Percentiles rank a stretch among this genome's conserved stretches.
Evolutionary conservation across 495 filamentous ascomycete species (phyloP).

Genomic region (Lentithecium fluviatile): DNA sequence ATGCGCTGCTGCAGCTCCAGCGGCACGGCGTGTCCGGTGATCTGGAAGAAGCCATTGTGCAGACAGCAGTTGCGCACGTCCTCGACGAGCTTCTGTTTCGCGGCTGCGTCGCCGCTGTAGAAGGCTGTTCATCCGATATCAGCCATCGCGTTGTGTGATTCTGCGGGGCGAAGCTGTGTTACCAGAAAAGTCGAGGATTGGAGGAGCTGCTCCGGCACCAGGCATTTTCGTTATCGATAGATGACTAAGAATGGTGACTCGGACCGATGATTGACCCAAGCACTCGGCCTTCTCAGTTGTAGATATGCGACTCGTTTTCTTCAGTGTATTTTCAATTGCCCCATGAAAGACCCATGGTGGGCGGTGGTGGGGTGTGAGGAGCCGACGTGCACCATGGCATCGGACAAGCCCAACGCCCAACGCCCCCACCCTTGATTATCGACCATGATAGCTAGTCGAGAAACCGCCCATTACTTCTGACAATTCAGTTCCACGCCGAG

Average conservation of each 20-base stretch:
- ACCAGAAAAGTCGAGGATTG: slow-evolving; percentile 27
- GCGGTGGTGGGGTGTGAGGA: too few species aligned
- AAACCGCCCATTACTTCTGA: too few species aligned
- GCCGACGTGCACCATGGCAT: too few species aligned
- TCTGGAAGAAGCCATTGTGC: slow-evolving; percentile 45
- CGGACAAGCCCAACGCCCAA: too few species aligned
- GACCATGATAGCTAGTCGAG: too few species aligned
- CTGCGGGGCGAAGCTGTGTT: neutral
- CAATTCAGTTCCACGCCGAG: too few species aligned
- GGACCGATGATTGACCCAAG: too few species aligned
- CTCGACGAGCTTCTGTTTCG: slow-evolving; percentile 23
- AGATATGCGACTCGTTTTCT: too few species aligned
- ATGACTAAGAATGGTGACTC: neutral
- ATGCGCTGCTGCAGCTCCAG: slow-evolving; percentile 35
- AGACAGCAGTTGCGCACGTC: slow-evolving; percentile 26
- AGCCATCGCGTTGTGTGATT: neutral
- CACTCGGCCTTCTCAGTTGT: neutral
- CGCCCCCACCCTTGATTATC: too few species aligned
- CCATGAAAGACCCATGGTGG: too few species aligned
- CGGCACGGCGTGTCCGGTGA: slow-evolving; percentile 40
- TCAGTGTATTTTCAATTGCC: too few species aligned
- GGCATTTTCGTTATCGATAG: slow-evolving; percentile 14
- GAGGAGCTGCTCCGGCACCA: slow-evolving; percentile 5
- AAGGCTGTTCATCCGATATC: slow-evolving; percentile 7
- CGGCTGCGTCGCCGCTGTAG: slow-evolving; percentile 16